Base-by-base conservation (phyloP, 2,329 filamentous ascomycete species). In the Phialophora macrospora region DNA sequence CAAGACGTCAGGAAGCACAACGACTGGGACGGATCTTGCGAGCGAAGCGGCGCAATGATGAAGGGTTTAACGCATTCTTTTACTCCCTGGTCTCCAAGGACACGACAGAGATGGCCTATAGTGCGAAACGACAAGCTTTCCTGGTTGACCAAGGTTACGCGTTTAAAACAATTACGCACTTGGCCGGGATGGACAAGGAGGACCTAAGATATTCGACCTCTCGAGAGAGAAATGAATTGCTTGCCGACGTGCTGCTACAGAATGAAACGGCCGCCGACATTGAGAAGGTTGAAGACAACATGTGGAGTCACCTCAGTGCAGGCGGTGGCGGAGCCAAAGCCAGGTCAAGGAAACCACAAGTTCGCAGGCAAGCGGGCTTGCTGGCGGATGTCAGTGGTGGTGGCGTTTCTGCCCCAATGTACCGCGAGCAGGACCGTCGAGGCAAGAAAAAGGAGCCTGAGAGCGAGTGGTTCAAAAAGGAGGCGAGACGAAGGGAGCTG, bases 1-100 rank as follows among this genome's bases (percentile, higher is more conserved):
- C 94, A 9, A 92, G 95, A 72, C 90, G 95, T 80, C 95, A 98
- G 78, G 95, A 99, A 80, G 95, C 95, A 0, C 95, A 98, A 76
- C 88, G 95, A 2, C 83, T 98, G 0, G 95, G 95, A 3, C 90
- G 95, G 59, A 98, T 99, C 73, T 86, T 99, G 2, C 87, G 95
- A 79, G 95, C 95, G 14, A 99, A 99, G 80, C 88, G 95, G 20
- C 87, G 95, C 76, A 98, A 97, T 73, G 95, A 99, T 72, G 95
- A 98, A 77, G 95, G 95, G 7, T 99, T 99, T 79, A 99, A 99
- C 75, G 95, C 95, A 0, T 99, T 98, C 78, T 99, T 99, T 82
- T 99, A 99, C 80, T 96, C 92, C 0, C 85, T 99, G 0, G 95
- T 99, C 3, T 96, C 92, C 5, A 98, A 98, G 77, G 95, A 99